Conservation (phyloP, 2,329 filamentous ascomycete genomes). For the Phialophora tarda region DNA sequence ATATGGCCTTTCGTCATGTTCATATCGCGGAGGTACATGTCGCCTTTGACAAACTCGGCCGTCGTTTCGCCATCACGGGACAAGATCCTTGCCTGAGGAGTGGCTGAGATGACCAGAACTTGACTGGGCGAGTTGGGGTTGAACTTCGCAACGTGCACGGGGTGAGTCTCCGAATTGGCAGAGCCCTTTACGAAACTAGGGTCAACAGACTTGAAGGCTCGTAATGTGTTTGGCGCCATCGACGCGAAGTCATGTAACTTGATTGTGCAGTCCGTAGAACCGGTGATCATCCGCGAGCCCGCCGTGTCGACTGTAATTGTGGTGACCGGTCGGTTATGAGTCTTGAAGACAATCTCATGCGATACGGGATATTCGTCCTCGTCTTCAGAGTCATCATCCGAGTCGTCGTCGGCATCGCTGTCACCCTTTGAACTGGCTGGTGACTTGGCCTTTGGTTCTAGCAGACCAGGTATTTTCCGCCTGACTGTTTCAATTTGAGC, state of each 20-base stretch:
- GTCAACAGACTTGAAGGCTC: constrained; percentile 91
- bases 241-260: constrained; percentile 95
- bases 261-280: constrained; percentile 85
- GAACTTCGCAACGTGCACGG: constrained; percentile 85
- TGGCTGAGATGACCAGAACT: constrained; percentile 85
- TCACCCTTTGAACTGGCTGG: constrained; percentile 48
- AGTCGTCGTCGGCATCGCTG: constrained; percentile 51
- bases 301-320: constrained; percentile 82
- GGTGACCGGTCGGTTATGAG: constrained; percentile 86
- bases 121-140: constrained; percentile 79
- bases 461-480: constrained; percentile 57
- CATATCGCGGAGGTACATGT: constrained; percentile 98
- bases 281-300: constrained; percentile 84
- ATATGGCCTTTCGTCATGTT: constrained; percentile 97
- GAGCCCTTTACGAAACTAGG: constrained; percentile 77
- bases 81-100: constrained; percentile 87
- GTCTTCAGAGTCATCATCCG: constrained; percentile 63
- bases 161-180: constrained; percentile 78
- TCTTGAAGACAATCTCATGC: constrained; percentile 90
- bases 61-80: constrained; percentile 85
- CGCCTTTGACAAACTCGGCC: constrained; percentile 91
- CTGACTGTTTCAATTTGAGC: constrained; percentile 82
- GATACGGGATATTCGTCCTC: constrained; percentile 90
- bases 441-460: constrained; percentile 43
- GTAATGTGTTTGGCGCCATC: constrained; percentile 92